Base-by-base conservation (phyloP, 495 filamentous ascomycete genomes). In the Penicillium pancosmium region DNA sequence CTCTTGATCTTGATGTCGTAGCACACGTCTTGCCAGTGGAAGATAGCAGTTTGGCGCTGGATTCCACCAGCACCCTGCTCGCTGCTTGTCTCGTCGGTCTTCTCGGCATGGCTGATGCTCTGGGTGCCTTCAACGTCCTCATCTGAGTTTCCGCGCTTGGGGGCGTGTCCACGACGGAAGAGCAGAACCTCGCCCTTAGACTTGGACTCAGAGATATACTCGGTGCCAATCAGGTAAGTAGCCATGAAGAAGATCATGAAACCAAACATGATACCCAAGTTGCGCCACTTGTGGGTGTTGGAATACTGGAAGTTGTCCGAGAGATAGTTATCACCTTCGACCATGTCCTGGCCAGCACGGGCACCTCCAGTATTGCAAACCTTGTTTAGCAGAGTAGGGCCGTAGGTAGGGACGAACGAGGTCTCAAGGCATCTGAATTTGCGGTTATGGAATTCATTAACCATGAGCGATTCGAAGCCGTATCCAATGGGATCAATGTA, bases 11-110 rank as follows among this genome's bases (percentile, higher is more conserved):
- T 83, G 49, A 91, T 86, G 15, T 83, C 83, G 66, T 92, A 93
- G 67, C 83, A 86, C 25, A 95, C 83, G 60, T 89, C 81, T 66
- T 91, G 84, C 88, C 88, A 93, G n/a, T 90, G 91, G 68, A 93
- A 86, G 52, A 93, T 84, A 50, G 88, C 87, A 13, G 72, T 75
- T 57, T 80, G 75, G 31, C 81, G 84, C 67, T 91, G 86, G 27
- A 87, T 82, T 11, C 50, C 66, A 41, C 75, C 72, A 44, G 77
- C 73, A 13, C 51, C 63, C 15, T 67, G 61, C 18, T 66, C 52
- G 16, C 31, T 57, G 44, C 55, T 70, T 3, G 76, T 69, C 49
- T 82, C 75, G 25, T 77, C 74, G 18, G 77, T 76, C 66, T 79
- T 77, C 55, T 75, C 70, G 8, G 68, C 60, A n/a, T 64, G 59